Evolutionary conservation across 495 filamentous ascomycete genomes (phyloP).

Genomic region (Penicillium coprophilum): DNA sequence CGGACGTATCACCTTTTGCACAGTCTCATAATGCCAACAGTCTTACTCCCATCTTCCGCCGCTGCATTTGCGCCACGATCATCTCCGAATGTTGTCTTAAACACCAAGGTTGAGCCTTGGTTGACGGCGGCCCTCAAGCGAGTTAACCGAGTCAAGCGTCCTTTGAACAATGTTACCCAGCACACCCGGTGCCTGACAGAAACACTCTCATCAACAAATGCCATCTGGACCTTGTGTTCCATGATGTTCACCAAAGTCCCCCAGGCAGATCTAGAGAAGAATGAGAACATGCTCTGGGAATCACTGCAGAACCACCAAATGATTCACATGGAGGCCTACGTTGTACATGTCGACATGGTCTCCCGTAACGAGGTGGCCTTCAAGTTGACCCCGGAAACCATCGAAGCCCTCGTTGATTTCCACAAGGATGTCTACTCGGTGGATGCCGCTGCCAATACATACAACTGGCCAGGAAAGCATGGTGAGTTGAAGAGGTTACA

Average conservation of each 20-base stretch:
- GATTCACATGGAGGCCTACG: constrained; percentile 94
- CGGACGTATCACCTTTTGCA: constrained; percentile 34
- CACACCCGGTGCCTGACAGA: constrained; percentile 97
- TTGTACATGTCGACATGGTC: constrained; percentile 99
- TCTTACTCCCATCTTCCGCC: constrained; percentile 91
- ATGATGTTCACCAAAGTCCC: constrained; percentile 92
- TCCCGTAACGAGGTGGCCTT: constrained; percentile 96
- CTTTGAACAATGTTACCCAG: constrained; percentile 95
- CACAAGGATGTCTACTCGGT: constrained; percentile 96
- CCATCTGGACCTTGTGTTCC: constrained; percentile 94
- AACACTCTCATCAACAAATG: constrained; percentile 84
- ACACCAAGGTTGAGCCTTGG: constrained; percentile 94
- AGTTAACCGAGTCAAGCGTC: constrained; percentile 96
- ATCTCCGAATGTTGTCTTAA: constrained; percentile 93
- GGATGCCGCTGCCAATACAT: constrained; percentile 83
- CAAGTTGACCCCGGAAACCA: constrained; percentile 97
- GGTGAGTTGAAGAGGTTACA: constrained; percentile 94
- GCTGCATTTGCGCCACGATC: constrained; percentile 94
- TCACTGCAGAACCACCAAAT: constrained; percentile 92
- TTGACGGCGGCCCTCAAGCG: constrained; percentile 95
- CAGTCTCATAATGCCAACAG: constrained; percentile 74
- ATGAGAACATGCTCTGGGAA: constrained; percentile 85
- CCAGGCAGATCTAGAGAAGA: constrained; percentile 80
- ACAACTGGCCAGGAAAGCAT: constrained; percentile 97
- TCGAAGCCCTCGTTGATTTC: constrained; percentile 91